A percentile compares a stretch with the other conserved stretches of the same genome.
These are phyloP conservation scores for Glutinoglossum americanum DNA, from an alignment of 495 filamentous ascomycete genomes.

Conservation along the genomic window DNA sequence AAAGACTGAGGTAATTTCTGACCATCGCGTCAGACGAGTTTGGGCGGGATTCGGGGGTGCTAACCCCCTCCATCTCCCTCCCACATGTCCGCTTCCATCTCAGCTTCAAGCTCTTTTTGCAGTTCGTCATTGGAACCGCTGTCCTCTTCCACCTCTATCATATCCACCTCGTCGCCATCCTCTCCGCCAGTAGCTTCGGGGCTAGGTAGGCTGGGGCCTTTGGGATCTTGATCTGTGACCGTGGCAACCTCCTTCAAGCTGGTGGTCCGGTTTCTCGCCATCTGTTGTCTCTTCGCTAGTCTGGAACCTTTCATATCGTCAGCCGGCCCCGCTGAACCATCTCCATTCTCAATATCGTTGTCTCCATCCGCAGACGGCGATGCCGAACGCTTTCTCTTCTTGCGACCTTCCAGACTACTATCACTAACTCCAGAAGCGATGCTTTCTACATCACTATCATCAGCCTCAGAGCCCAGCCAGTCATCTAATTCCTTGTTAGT, in stretches of 20 bases:
- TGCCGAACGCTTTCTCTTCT: background rate
- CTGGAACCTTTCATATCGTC: background rate
- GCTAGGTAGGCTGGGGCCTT: background rate
- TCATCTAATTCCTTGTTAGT: conserved; percentile 4
- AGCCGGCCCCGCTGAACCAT: background rate
- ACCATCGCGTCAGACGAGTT: background rate
- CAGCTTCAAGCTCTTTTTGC: conserved; percentile 1
- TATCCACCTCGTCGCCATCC: background rate
- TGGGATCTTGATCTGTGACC: background rate
- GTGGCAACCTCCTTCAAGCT: conserved; percentile 6
- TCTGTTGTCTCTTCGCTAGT: conserved; percentile 2
- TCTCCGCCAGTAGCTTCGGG: conserved; percentile 3
- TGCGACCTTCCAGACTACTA: background rate
- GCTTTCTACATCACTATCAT: conserved; percentile 3
- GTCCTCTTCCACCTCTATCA: background rate
- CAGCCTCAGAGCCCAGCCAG: conserved; percentile 6
- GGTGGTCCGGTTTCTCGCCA: conserved; percentile 5
- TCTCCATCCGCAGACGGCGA: background rate
- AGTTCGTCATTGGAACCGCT: background rate
- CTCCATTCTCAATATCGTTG: background rate
- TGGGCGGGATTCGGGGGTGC: background rate
- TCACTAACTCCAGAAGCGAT: conserved; percentile 1
- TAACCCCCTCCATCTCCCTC: background rate
- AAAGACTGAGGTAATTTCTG: background rate
- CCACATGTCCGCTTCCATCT: background rate